phyloP scores from a whole-genome alignment of 805 yeast species.

The Pichia phayaonensis region DNA sequence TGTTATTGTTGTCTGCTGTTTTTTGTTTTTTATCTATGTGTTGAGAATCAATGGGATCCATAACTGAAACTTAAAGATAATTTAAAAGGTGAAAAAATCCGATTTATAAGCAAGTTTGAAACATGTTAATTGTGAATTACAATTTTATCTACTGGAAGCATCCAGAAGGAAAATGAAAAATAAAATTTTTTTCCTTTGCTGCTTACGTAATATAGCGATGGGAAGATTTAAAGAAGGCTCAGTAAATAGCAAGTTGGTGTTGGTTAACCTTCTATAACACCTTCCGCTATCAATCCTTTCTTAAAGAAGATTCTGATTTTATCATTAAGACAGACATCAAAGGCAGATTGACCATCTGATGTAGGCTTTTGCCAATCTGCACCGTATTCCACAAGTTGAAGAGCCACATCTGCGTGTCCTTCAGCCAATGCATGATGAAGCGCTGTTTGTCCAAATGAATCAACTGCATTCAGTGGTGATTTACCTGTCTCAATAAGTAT shows the following conservation, averaged over 20 bases:
- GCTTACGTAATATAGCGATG: background rate
- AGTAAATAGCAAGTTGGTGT: background rate
- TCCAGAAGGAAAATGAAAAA: slow-evolving; percentile 1
- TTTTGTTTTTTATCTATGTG: slow-evolving; percentile 24
- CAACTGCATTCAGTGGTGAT: slow-evolving; percentile 63
- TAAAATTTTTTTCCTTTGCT: background rate
- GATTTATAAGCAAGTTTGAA: background rate
- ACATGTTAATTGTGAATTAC: background rate
- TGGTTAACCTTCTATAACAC: slow-evolving; percentile 13
- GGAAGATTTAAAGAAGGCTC: background rate
- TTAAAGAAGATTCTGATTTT: slow-evolving; percentile 37
- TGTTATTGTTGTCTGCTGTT: slow-evolving; percentile 4
- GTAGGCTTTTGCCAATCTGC: slow-evolving; percentile 51
- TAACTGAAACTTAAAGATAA: background rate
- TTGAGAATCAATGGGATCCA: background rate
- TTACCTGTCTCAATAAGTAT: slow-evolving; percentile 44
- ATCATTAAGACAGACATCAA: slow-evolving; percentile 48
- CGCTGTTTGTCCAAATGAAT: slow-evolving; percentile 74
- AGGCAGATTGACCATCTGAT: slow-evolving; percentile 46
- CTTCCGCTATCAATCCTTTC: slow-evolving; percentile 15
- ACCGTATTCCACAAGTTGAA: slow-evolving; percentile 51
- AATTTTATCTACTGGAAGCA: background rate
- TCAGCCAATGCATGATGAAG: slow-evolving; percentile 87
- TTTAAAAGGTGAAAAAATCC: background rate
- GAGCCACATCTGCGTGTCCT: slow-evolving; percentile 75